A percentile compares a stretch with the other conserved stretches of the same genome.
phyloP scores from a whole-genome alignment of 768 basidiomycete species.

The Lepiota subincarnata region DNA sequence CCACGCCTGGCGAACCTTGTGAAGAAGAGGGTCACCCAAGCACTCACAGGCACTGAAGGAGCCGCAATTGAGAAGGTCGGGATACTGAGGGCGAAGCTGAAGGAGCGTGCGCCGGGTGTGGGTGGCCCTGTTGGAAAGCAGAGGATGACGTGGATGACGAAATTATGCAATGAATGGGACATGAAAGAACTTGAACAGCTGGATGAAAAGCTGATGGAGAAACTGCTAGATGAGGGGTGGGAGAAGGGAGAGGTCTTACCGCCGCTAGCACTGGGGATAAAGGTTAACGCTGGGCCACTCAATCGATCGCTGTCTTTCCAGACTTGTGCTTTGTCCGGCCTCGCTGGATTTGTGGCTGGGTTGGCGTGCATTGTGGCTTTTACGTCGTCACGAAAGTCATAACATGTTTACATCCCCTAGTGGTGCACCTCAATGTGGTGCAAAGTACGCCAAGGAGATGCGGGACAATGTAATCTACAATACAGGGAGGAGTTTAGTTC shows the following conservation, averaged over 20 bases:
- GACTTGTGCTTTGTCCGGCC: constrained; percentile 4
- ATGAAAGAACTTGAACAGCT: constrained; percentile 75
- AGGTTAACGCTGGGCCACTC: background rate
- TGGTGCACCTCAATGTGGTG: too few species aligned
- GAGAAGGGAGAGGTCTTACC: constrained; percentile 51
- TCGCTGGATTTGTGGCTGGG: constrained; percentile 5
- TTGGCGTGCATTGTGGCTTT: background rate
- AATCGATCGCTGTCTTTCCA: background rate
- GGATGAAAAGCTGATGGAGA: constrained; percentile 60
- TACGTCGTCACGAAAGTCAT: constrained; percentile 2
- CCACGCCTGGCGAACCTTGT: constrained; percentile 89
- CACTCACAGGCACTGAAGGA: constrained; percentile 70
- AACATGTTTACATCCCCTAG: background rate
- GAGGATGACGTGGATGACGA: constrained; percentile 92
- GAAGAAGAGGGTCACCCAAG: constrained; percentile 57
- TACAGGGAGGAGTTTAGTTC: background rate
- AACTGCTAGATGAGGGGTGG: constrained; percentile 83
- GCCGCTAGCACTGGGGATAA: constrained; percentile 6
- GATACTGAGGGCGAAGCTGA: constrained; percentile 61
- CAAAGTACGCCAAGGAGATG: too few species aligned
- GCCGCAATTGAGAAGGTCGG: constrained; percentile 81
- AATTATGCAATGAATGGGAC: constrained; percentile 80
- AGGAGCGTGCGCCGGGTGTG: constrained; percentile 77
- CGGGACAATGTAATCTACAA: background rate
- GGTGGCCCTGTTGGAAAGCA: constrained; percentile 72